phyloP scores from a whole-genome alignment of 176 grass and related monocot genomes.

The Aechmea fasciata region DNA sequence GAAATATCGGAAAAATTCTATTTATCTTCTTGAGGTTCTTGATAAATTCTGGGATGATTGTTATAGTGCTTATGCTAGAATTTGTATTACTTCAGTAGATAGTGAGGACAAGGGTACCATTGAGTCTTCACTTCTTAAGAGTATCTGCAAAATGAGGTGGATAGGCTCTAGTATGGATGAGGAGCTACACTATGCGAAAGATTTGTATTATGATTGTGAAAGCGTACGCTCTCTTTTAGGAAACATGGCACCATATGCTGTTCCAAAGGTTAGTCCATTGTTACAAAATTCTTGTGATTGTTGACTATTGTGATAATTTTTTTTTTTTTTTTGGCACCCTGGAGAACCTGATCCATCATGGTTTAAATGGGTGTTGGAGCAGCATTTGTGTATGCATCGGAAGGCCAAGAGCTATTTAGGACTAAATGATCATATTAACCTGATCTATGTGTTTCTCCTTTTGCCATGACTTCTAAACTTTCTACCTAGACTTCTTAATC shows the following conservation, averaged over 20 bases:
- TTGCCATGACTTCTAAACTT: too few relatives aligned
- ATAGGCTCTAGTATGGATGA: conserved; percentile 64
- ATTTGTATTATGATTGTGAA: conserved; percentile 70
- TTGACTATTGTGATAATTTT: not conserved
- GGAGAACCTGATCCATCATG: not conserved
- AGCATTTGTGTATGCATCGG: too few relatives aligned
- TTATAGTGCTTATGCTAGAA: conserved; percentile 52
- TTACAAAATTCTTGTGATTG: not conserved
- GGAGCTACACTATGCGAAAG: conserved; percentile 58
- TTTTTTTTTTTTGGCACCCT: not conserved
- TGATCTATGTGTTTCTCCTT: not conserved
- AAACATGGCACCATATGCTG: conserved; percentile 61
- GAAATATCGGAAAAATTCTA: conserved; percentile 45
- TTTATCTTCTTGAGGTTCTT: conserved; percentile 85
- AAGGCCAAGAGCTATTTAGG: too few relatives aligned
- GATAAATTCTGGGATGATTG: conserved; percentile 82
- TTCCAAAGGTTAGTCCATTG: conserved; percentile 53
- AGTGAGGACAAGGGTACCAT: conserved; percentile 30
- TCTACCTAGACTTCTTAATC: too few relatives aligned
- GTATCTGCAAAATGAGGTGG: conserved; percentile 60
- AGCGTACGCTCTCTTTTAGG: conserved; percentile 63
- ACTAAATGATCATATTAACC: not conserved
- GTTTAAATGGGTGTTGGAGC: not conserved
- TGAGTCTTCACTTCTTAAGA: conserved; percentile 71
- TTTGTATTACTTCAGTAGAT: conserved; percentile 11